These are phyloP conservation scores for Trypanosoma grayi DNA, from an alignment of 208 protist species.

Conservation along the genomic window DNA sequence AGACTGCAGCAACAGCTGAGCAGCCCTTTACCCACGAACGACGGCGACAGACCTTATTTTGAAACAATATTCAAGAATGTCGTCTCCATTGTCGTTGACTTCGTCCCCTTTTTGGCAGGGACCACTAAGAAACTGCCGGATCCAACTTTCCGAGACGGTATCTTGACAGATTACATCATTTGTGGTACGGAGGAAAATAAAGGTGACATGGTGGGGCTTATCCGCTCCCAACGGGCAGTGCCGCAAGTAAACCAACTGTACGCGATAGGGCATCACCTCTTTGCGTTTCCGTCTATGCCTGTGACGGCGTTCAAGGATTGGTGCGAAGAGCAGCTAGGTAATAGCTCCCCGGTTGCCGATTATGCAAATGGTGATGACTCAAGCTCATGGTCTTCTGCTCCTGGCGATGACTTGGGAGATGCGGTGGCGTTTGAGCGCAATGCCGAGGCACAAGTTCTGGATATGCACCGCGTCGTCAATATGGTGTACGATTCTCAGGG, in stretches of 20 bases:
- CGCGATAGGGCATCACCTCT: neutral
- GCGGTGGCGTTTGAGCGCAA: constrained; percentile 76
- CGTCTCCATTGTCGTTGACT: constrained; percentile 46
- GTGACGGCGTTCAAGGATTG: constrained; percentile 20
- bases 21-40: constrained; percentile 18
- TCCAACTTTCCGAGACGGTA: constrained; percentile 13
- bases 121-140: constrained; percentile 2
- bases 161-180: constrained; percentile 25
- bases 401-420: constrained; percentile 52
- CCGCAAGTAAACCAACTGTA: constrained; percentile 15
- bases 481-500: constrained; percentile 84
- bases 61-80: constrained; percentile 55
- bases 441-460: constrained; percentile 68
- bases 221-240: constrained; percentile 1
- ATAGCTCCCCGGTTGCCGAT: neutral
- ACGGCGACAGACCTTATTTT: constrained; percentile 22
- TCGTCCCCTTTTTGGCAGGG: constrained; percentile 30
- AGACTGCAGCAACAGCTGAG: constrained; percentile 41
- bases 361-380: constrained; percentile 14
- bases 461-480: constrained; percentile 74
- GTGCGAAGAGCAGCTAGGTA: constrained; percentile 16
- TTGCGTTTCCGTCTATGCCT: constrained; percentile 27
- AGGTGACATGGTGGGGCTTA: constrained; percentile 16
- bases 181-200: constrained; percentile 6
- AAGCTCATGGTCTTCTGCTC: constrained; percentile 13